Evolutionary conservation across 1,284 basidiomycete species (phyloP), one percentile per base, ranked within the genome.

Genomic region (Malassezia japonica): DNA sequence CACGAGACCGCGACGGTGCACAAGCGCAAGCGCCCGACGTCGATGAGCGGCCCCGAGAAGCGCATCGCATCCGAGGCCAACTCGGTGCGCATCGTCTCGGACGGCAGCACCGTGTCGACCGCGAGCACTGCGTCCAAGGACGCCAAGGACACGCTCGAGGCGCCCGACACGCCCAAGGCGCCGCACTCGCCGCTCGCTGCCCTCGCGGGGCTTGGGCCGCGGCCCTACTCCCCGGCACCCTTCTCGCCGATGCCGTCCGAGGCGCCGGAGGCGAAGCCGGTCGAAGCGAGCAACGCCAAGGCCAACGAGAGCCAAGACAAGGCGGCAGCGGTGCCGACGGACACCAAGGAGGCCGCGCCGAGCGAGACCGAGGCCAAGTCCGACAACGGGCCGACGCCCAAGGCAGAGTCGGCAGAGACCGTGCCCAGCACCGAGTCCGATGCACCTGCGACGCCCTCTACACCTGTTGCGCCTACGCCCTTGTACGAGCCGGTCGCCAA

Each of bases 1-100:
- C 21, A 36, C 8, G 16, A 24, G 10, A 6, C 16, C n/a, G 4
- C 24, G 28, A 9, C 16, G 4, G 21, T 10, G 15, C 38, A 24
- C 44, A 47, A 50, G 37, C 49, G 45, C 39, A 46, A 50, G 35
- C 45, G 42, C 36, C 38, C 49, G n/a, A 15, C 40, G 15, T 28
- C 43, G 16, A 13, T 29, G n/a, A 25, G 16, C 15, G 25, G 12
- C 4, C 44, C 44, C 4, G 37, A 43, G 2, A 53, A 53, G 46
- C 50, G 50, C 29, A 13, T 34, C 24, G 45, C 35, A 8, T 50
- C 50, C 25, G 40, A 29, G 15, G 10, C 40, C 7, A 40, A 40
- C 38, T 25, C 23, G 9, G 38, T 40, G 38, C 38, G 38, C 21
- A 40, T 6, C 7, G 28, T 13, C 16, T 40, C 38, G 7, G 38